Conservation (phyloP, 805 yeast genomes). For the Metschnikowia arizonensis region DNA sequence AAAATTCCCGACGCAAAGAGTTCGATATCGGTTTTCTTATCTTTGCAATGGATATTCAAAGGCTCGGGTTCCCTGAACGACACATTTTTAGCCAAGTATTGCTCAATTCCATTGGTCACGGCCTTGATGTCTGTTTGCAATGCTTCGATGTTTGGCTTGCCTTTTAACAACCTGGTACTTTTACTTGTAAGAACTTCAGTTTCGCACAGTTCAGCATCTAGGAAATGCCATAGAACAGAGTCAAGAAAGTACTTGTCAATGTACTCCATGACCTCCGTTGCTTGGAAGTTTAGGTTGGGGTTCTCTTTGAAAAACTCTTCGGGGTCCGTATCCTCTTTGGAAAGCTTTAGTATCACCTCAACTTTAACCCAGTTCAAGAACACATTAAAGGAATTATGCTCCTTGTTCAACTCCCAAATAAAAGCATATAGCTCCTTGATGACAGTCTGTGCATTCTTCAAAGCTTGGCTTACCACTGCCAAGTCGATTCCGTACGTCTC, state of each 20-base stretch:
- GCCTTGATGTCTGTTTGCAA: slow-evolving; percentile 7
- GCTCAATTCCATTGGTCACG: slow-evolving; percentile 27
- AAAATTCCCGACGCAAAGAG: not conserved
- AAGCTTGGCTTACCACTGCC: slow-evolving; percentile 6
- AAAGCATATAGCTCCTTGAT: slow-evolving; percentile 33
- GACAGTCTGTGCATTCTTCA: slow-evolving; percentile 20
- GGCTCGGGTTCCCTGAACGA: slow-evolving; percentile 12
- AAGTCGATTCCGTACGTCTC: slow-evolving; percentile 12
- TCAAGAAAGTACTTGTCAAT: slow-evolving; percentile 11
- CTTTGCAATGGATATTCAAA: slow-evolving; percentile 10
- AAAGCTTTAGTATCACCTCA: slow-evolving; percentile 33
- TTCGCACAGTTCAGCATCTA: slow-evolving; percentile 4
- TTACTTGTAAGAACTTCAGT: slow-evolving; percentile 9
- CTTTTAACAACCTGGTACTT: not conserved
- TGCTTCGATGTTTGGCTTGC: not conserved
- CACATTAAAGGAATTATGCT: slow-evolving; percentile 42
- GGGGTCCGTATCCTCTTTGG: slow-evolving; percentile 35
- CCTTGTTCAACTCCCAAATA: slow-evolving; percentile 44
- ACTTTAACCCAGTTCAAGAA: slow-evolving; percentile 44
- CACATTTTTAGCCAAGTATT: slow-evolving; percentile 22
- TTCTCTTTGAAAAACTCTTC: slow-evolving; percentile 14
- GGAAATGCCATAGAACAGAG: slow-evolving; percentile 10
- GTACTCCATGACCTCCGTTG: slow-evolving; percentile 16
- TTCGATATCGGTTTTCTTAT: slow-evolving; percentile 3
- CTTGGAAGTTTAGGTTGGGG: slow-evolving; percentile 14